Evolutionary conservation across 495 filamentous ascomycete genomes (phyloP), one percentile per base, ranked within the genome.

Genomic region (Darksidea phi): DNA sequence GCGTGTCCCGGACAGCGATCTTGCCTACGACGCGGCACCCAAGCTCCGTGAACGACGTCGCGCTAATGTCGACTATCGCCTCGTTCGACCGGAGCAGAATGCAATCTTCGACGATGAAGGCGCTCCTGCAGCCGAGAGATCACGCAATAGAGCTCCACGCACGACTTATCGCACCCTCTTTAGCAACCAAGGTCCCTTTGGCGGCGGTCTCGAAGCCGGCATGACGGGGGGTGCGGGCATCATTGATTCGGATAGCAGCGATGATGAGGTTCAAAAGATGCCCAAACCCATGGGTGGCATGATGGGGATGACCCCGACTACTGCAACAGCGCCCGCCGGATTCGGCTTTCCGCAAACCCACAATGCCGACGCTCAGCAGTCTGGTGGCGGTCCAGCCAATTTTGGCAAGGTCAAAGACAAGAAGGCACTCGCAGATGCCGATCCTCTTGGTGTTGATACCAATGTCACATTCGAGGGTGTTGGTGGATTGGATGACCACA

Each of bases 241-340:
- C 60, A 88, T 84, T 10, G 92, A 97, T 66, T 95, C 91, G 18
- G 94, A 98, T 69, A 97, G 91, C 71, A 97, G 95, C 68, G 94
- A 98, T 63, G 95, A 98, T 61, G 94, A 98, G 68, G 79, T 77
- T 61, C 80, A 81, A 59, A 74, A 73, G 15, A 80, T 82, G 28
- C 80, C 85, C 23, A 75, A 76, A 24, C 67, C 68, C 38, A 81
- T 81, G 47, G 84, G 84, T 38, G 86, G 86, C 23, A 75, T 82
- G 56, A 72, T 86, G 21, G 87, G 88, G 57, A 88, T 90, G 86
- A 90, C 88, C 2, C 85, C 87, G n/a, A 86, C 86, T 3, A 80
- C 86, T 36, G 83, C 81, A n/a, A 59, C 52, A 34, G 80, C 78
- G 21, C 82, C 84, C 15, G 72, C 79, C 38, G 28, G 28, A 10